phyloP scores from a whole-genome alignment of 129 eudicot species.

The Solidago caesia region DNA sequence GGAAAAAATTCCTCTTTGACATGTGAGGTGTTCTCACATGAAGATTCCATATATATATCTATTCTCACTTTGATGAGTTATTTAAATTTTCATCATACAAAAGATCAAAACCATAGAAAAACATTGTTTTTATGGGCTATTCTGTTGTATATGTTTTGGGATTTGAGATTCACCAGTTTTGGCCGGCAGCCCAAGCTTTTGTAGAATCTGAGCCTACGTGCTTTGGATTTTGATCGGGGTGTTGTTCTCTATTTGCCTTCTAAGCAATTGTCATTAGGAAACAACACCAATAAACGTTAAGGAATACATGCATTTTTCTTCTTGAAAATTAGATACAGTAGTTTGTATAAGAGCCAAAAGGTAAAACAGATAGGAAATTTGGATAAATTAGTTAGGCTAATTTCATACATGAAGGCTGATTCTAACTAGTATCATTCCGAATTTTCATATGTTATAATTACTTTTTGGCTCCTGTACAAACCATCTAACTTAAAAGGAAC shows the following conservation, averaged over 20 bases:
- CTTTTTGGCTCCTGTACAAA: background rate
- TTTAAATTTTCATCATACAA: background rate
- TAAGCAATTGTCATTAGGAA: background rate
- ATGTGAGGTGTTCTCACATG: too few relatives aligned
- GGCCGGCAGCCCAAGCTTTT: background rate
- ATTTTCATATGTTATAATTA: background rate
- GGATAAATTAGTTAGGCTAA: background rate
- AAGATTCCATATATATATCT: too few relatives aligned
- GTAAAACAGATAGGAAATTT: background rate
- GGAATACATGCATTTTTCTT: background rate
- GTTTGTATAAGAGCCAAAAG: background rate
- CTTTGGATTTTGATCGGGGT: background rate
- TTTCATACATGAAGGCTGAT: background rate
- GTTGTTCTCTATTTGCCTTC: slow-evolving; percentile 1
- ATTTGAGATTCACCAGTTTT: background rate
- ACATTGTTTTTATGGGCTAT: background rate
- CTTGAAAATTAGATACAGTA: background rate
- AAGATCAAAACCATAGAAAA: background rate
- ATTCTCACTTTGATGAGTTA: too few relatives aligned
- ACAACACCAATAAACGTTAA: background rate
- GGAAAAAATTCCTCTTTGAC: too few relatives aligned
- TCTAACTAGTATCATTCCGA: background rate
- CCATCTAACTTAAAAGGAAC: background rate
- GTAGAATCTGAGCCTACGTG: background rate
- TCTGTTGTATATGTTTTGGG: background rate